A percentile compares a stretch with the other conserved stretches of the same genome.
Evolutionary conservation across 2,329 filamentous ascomycete genomes (phyloP).

Genomic region (Xylaria sp.): DNA sequence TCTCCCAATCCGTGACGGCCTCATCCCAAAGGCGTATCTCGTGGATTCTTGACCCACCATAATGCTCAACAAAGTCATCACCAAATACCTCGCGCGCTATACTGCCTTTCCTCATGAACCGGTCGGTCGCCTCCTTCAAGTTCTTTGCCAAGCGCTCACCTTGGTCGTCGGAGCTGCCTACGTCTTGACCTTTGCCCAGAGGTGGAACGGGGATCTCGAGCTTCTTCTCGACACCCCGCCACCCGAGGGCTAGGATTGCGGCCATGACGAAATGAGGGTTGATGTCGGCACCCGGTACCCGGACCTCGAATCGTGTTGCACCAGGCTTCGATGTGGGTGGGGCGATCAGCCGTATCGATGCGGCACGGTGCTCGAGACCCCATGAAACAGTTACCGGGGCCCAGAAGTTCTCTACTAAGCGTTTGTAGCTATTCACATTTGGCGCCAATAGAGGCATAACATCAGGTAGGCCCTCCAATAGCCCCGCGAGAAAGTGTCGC

Average conservation of each 20-base stretch:
- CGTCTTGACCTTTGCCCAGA: slow-evolving; percentile 81
- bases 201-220: slow-evolving; percentile 82
- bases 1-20: slow-evolving; percentile 93
- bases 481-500: slow-evolving; percentile 88
- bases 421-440: slow-evolving; percentile 97
- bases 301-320: slow-evolving; percentile 89
- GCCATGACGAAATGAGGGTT: slow-evolving; percentile 89
- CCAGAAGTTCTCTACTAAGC: slow-evolving; percentile 98
- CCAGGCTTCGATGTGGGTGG: slow-evolving; percentile 84
- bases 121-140: slow-evolving; percentile 80
- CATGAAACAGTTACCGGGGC: slow-evolving; percentile 96
- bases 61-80: slow-evolving; percentile 95
- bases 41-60: slow-evolving; percentile 88
- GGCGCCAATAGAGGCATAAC: slow-evolving; percentile 96
- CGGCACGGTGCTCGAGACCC: slow-evolving; percentile 93
- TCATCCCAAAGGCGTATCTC: slow-evolving; percentile 92
- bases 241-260: slow-evolving; percentile 85
- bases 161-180: slow-evolving; percentile 72
- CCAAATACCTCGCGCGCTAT: slow-evolving; percentile 94
- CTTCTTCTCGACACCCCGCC: slow-evolving; percentile 92
- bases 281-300: slow-evolving; percentile 91
- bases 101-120: slow-evolving; percentile 78
- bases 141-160: slow-evolving; percentile 83
- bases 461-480: slow-evolving; percentile 87
- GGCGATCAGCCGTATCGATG: slow-evolving; percentile 86